A percentile compares a stretch with the other conserved stretches of the same genome.
phyloP scores from a whole-genome alignment of 768 basidiomycete genomes.

The Boletus sp. region DNA sequence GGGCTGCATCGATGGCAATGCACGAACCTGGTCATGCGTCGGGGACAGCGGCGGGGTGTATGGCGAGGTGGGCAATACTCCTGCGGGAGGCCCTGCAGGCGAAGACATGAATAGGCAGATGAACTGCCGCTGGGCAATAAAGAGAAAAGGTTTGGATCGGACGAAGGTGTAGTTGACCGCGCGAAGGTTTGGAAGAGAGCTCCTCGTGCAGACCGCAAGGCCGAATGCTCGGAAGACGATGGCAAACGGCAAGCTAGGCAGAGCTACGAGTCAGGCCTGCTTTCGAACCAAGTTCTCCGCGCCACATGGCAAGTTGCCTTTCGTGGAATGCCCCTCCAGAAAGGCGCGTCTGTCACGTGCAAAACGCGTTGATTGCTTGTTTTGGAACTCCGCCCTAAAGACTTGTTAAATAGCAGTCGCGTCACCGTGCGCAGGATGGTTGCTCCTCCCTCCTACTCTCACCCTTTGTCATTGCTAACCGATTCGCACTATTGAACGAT shows the following conservation, averaged over 20 bases:
- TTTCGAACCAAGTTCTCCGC: constrained; percentile 17
- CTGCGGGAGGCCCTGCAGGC: constrained; percentile 34
- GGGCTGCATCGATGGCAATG: constrained; percentile 14
- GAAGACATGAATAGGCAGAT: constrained; percentile 33
- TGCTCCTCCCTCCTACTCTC: constrained; percentile 11
- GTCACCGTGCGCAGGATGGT: constrained; percentile 6
- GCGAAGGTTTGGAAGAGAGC: constrained; percentile 20
- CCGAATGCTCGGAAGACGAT: constrained; percentile 4
- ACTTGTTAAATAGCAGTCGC: constrained; percentile 33
- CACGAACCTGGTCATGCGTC: constrained; percentile 68
- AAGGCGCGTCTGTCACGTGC: constrained; percentile 35
- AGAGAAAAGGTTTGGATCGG: constrained; percentile 13
- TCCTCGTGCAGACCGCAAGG: constrained; percentile 36
- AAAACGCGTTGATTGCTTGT: constrained; percentile 32
- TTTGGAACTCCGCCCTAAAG: constrained; percentile 33
- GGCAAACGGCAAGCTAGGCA: constrained; percentile 10
- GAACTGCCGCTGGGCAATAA: constrained; percentile 24
- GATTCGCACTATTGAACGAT: constrained; percentile 23
- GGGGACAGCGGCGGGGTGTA: constrained; percentile 51
- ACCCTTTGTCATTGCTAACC: constrained; percentile 20
- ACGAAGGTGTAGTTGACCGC: constrained; percentile 14
- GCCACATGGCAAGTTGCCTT: constrained; percentile 19
- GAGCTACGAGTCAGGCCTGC: not conserved
- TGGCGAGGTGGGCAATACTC: constrained; percentile 32
- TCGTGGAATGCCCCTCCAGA: constrained; percentile 11